phyloP scores from a whole-genome alignment of 805 yeast genomes.

The Ogataea methanolica region DNA sequence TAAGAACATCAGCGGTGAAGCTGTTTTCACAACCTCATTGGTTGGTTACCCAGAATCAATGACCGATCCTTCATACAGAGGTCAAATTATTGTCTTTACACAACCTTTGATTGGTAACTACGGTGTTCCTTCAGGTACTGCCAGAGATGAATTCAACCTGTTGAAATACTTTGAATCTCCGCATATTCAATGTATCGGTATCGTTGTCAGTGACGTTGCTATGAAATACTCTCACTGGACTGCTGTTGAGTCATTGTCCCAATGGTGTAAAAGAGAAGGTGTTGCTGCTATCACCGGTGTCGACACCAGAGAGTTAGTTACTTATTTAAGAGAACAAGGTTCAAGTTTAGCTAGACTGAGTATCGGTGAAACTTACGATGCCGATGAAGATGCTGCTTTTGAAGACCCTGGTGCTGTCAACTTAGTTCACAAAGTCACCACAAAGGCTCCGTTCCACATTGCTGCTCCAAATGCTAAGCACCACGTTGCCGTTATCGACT shows the following conservation, averaged over 20 bases:
- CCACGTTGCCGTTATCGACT: constrained; percentile 91
- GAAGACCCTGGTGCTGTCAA: constrained; percentile 87
- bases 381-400: constrained; percentile 86
- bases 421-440: constrained; percentile 88
- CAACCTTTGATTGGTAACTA: constrained; percentile 97
- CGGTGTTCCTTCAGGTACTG: constrained; percentile 88
- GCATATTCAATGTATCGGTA: constrained; percentile 88
- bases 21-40: constrained; percentile 95
- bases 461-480: constrained; percentile 55
- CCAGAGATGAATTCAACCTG: constrained; percentile 77
- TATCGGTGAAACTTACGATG: constrained; percentile 87
- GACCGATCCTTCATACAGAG: constrained; percentile 98
- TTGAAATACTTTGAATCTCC: constrained; percentile 91
- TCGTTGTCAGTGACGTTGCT: constrained; percentile 94
- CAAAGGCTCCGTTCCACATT: constrained; percentile 91
- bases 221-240: constrained; percentile 99
- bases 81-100: constrained; percentile 94
- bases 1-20: constrained; percentile 90
- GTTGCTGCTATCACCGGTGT: constrained; percentile 96
- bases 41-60: constrained; percentile 98
- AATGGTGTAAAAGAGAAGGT: constrained; percentile 96
- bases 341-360: constrained; percentile 88
- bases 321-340: constrained; percentile 92
- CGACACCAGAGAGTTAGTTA: constrained; percentile 92
- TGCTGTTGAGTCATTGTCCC: constrained; percentile 90